These are phyloP conservation scores for Gaultheria prostrata DNA, from an alignment of 148 eudicot species.

Conservation along the genomic window DNA sequence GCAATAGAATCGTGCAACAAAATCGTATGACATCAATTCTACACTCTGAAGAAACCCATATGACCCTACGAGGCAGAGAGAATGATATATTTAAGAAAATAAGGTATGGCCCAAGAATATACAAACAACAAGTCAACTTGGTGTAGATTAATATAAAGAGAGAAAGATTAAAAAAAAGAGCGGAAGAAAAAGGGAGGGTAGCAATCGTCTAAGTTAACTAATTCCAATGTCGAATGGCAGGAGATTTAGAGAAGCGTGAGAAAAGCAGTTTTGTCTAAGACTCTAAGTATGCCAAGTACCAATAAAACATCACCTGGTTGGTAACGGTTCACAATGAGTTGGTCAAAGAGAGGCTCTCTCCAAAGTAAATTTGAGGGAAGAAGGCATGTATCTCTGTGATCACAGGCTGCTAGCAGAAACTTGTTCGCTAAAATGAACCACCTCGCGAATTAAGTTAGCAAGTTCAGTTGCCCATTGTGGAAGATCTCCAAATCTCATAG, in stretches of 20 bases:
- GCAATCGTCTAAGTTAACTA: not conserved
- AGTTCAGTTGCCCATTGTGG: conserved; percentile 76
- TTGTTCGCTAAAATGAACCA: conserved; percentile 30
- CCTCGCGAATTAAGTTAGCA: conserved; percentile 47
- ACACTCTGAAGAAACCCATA: not conserved
- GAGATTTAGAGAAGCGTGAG: not conserved
- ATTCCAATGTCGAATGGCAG: not conserved
- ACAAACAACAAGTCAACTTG: too few species aligned
- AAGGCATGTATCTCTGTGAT: conserved; percentile 30
- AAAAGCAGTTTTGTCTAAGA: not conserved
- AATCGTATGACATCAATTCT: not conserved
- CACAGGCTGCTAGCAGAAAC: conserved; percentile 21
- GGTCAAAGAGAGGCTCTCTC: conserved; percentile 86
- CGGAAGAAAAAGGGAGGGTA: not conserved
- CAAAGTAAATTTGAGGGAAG: conserved; percentile 60
- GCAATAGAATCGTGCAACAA: not conserved
- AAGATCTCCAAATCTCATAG: conserved; percentile 87
- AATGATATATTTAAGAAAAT: not conserved
- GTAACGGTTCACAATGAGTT: conserved; percentile 76
- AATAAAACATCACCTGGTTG: conserved; percentile 72
- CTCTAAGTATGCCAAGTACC: not conserved
- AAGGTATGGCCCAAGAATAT: not conserved
- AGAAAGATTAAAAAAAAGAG: not conserved
- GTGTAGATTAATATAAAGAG: not conserved
- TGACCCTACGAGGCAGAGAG: not conserved